These are phyloP conservation scores for Dysphania ambrosioides DNA, from an alignment of 148 eudicot species.

Conservation along the genomic window DNA sequence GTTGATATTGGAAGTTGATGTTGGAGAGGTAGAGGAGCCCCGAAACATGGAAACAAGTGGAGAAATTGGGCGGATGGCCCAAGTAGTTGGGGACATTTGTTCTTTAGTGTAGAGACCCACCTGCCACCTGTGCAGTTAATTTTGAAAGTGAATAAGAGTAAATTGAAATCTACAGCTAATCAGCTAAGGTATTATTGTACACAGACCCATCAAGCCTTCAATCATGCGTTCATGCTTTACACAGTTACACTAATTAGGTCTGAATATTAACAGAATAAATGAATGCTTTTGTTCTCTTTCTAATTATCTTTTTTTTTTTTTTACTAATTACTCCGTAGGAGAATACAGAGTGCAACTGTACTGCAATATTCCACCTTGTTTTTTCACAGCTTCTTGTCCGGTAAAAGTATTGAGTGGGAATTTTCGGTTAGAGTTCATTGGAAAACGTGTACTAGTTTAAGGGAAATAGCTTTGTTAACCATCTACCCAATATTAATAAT, in stretches of 20 bases:
- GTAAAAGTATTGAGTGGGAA: neutral
- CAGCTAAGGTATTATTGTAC: neutral
- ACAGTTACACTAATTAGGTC: neutral
- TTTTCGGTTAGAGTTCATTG: neutral
- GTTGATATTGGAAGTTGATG: too few relatives aligned
- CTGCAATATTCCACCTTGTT: neutral
- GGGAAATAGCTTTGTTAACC: too few relatives aligned
- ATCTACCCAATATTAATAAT: too few relatives aligned
- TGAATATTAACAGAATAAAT: neutral
- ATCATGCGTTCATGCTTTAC: neutral
- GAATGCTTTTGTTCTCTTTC: neutral
- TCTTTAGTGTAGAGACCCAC: constrained; percentile 13
- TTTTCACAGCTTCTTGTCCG: too few relatives aligned
- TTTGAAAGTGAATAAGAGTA: too few relatives aligned
- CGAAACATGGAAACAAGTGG: too few relatives aligned
- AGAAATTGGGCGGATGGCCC: too few relatives aligned
- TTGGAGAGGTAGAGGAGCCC: too few relatives aligned
- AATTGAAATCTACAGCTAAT: too few relatives aligned
- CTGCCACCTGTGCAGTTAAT: constrained; percentile 33
- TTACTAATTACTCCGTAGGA: neutral
- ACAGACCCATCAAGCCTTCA: neutral
- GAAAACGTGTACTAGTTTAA: neutral
- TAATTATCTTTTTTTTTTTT: too few relatives aligned
- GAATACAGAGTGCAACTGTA: neutral
- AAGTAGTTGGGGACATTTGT: constrained; percentile 36